Base-by-base conservation (phyloP, 1,284 basidiomycete species). In the Schizopora paradoxa region DNA sequence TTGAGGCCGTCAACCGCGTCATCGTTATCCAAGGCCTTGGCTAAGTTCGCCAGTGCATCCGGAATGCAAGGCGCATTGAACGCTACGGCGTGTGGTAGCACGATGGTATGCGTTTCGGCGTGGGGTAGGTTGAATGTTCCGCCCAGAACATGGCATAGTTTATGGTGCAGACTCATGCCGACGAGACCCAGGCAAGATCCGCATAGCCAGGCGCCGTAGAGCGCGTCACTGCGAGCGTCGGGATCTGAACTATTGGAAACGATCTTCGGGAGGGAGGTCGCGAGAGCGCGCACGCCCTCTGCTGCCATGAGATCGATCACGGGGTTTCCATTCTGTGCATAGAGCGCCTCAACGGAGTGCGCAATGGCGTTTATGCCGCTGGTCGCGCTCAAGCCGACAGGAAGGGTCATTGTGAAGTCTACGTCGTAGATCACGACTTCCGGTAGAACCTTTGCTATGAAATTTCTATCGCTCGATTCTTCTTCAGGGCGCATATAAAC, bases 311-410 rank as follows among this genome's bases (percentile, higher is more conserved):
- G 58, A 47, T 66, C 64, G 26, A 63, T 66, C 46, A 73, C 61
- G 0, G 71, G 71, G 53, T 70, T 73, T 8, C 62, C 57, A 18
- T 68, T 63, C 39, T 57, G 49, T 5, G 66, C 61, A 57, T 69
- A 71, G 6, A 71, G 54, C 0, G 68, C 68, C 48, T 72, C 68
- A 27, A 70, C 63, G 3, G 68, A 64, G 52, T 73, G 71, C 1
- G 69, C 71, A 47, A 73, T 67, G 8, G 70, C 69, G 53, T 73
- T 73, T 37, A 73, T 55, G 21, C 68, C 68, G 22, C 64, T 66
- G 2, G 70, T 71, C 40, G 66, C 61, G 6, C 67, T 68, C 56
- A 70, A 62, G 43, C 60, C 57, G 16, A 52, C 42, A 2, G 71
- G 68, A 5, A 73, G 65, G n/a, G 61, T 60, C 14, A 69, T 56